Percentiles rank a stretch among this genome's conserved stretches.
phyloP scores from a whole-genome alignment of 1,284 basidiomycete species.

The Trichosporon sp. region DNA sequence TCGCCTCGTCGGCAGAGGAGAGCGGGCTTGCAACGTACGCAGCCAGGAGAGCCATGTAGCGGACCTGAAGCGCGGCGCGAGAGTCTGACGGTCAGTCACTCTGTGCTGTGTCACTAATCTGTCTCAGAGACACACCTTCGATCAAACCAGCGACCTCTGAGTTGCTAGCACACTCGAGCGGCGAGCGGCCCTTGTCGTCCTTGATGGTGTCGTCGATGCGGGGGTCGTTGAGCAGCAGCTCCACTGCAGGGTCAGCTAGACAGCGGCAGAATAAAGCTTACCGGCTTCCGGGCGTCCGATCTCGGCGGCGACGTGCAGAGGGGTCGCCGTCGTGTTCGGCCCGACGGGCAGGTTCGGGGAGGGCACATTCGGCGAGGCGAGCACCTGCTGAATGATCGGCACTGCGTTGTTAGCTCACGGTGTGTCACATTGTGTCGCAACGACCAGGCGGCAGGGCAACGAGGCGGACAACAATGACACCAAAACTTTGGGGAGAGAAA shows the following conservation, averaged over 20 bases:
- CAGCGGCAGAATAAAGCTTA: constrained; percentile 6
- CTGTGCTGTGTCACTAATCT: not conserved
- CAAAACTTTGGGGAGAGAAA: constrained; percentile 2
- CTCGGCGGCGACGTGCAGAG: constrained; percentile 79
- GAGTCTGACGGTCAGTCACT: constrained; percentile 57
- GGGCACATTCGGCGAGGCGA: constrained; percentile 64
- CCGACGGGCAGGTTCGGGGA: constrained; percentile 51
- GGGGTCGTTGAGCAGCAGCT: constrained; percentile 67
- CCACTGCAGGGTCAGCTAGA: constrained; percentile 46
- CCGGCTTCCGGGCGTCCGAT: constrained; percentile 72
- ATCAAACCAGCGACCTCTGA: constrained; percentile 62
- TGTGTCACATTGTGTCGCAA: too few relatives aligned
- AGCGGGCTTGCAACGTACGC: constrained; percentile 64
- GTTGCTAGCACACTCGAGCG: constrained; percentile 65
- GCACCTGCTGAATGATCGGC: constrained; percentile 62
- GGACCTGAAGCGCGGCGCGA: constrained; percentile 67
- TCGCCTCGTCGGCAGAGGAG: constrained; percentile 35
- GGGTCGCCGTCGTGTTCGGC: constrained; percentile 65
- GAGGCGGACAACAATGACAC: not conserved
- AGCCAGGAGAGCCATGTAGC: constrained; percentile 66
- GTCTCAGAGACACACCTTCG: constrained; percentile 55
- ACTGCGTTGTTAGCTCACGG: constrained; percentile 40
- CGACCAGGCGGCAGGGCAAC: not conserved
- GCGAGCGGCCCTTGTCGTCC: constrained; percentile 65
- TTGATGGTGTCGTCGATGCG: constrained; percentile 72